These are phyloP conservation scores for Yamadazyma epiphylla DNA, from an alignment of 1,139 yeast species.

Conservation along the genomic window DNA sequence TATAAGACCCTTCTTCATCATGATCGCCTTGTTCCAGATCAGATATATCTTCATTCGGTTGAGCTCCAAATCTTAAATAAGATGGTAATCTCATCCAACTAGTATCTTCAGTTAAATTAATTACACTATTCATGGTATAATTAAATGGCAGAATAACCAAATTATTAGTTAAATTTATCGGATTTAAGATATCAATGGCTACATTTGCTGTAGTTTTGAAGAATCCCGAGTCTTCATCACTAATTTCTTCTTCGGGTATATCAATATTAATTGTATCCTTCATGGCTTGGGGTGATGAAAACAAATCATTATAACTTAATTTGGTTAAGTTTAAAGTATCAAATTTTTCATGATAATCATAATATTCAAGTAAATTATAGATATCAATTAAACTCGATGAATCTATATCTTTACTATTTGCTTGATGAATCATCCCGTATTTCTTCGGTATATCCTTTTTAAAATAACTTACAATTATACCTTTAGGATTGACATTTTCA, in stretches of 20 bases:
- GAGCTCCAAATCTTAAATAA: slow-evolving; percentile 13
- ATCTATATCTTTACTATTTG: slow-evolving; percentile 10
- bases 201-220: slow-evolving; percentile 13
- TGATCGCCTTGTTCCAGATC: slow-evolving; percentile 7
- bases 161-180: slow-evolving; percentile 32
- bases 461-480: slow-evolving; percentile 25
- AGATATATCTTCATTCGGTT: slow-evolving; percentile 2
- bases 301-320: slow-evolving; percentile 16
- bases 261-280: slow-evolving; percentile 12
- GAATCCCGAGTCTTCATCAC: slow-evolving; percentile 7
- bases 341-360: slow-evolving; percentile 28
- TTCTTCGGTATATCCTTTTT: slow-evolving; percentile 24
- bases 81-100: slow-evolving; percentile 27
- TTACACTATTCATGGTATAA: slow-evolving; percentile 34
- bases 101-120: slow-evolving; percentile 11
- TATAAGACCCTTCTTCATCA: slow-evolving; percentile 20
- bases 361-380: slow-evolving; percentile 32
- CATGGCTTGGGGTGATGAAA: slow-evolving; percentile 13
- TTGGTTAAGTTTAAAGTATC: slow-evolving; percentile 16
- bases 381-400: slow-evolving; percentile 19
- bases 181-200: slow-evolving; percentile 30
- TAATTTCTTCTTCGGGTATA: slow-evolving; percentile 7
- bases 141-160: slow-evolving; percentile 38
- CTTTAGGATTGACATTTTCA: slow-evolving; percentile 16
- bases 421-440: slow-evolving; percentile 28